phyloP scores from a whole-genome alignment of 2,329 filamentous ascomycete genomes.

The Paecilomyces formosus region DNA sequence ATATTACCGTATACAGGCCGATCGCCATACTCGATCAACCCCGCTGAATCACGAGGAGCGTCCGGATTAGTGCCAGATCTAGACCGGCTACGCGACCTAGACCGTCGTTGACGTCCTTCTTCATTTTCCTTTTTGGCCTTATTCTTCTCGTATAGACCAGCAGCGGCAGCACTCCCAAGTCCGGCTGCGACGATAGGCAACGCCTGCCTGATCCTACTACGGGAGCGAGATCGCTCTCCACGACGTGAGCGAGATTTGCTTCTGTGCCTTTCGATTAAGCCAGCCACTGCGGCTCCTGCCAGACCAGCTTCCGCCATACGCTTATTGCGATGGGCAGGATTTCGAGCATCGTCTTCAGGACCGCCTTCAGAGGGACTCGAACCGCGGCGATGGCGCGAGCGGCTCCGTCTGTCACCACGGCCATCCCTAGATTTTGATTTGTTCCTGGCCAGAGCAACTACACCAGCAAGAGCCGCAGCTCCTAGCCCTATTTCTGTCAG shows the following conservation, averaged over 20 bases:
- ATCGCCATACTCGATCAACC: constrained; percentile 57
- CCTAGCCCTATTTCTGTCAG: constrained; percentile 46
- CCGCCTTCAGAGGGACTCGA: constrained; percentile 25
- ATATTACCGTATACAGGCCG: constrained; percentile 54
- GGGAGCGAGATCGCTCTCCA: constrained; percentile 44
- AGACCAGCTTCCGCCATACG: constrained; percentile 56
- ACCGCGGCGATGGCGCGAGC: constrained; percentile 35
- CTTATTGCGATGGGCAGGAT: constrained; percentile 46
- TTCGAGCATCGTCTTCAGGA: constrained; percentile 24
- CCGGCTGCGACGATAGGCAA: constrained; percentile 56
- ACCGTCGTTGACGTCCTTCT: constrained; percentile 32
- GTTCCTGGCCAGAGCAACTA: constrained; percentile 51
- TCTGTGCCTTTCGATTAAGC: constrained; percentile 50
- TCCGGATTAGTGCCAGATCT: constrained; percentile 35
- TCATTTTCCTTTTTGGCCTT: constrained; percentile 53
- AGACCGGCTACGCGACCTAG: constrained; percentile 39
- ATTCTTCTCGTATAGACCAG: constrained; percentile 56
- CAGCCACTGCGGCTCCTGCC: constrained; percentile 55
- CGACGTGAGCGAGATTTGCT: constrained; percentile 50
- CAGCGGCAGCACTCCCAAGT: constrained; percentile 53
- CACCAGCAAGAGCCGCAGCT: constrained; percentile 53
- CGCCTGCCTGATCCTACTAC: constrained; percentile 49
- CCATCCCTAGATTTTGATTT: constrained; percentile 41
- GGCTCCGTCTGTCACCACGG: constrained; percentile 43
- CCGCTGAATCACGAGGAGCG: constrained; percentile 35